Evolutionary conservation across 1,284 basidiomycete species (phyloP).

Genomic region (Naganishia cerealis): DNA sequence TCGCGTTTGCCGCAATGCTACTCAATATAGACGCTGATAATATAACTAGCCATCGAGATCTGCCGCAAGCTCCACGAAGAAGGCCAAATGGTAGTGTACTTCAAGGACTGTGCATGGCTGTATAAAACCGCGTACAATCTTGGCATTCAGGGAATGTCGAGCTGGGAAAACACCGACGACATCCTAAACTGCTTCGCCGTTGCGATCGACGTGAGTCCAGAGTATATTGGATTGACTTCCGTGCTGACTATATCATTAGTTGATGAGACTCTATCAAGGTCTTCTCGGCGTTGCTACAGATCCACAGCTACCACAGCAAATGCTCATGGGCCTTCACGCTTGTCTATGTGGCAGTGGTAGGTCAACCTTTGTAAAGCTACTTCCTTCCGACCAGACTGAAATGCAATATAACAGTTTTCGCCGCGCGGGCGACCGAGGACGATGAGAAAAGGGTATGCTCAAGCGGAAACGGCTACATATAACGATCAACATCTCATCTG

Average conservation of each 20-base stretch:
- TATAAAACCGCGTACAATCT: conserved; percentile 31
- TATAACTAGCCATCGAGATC: conserved; percentile 6
- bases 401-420: conserved; percentile 6
- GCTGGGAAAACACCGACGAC: conserved; percentile 10
- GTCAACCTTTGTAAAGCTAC: neutral
- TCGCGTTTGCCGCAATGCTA: neutral
- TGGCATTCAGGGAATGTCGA: conserved; percentile 6
- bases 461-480: neutral
- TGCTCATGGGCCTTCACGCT: conserved; percentile 7
- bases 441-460: neutral
- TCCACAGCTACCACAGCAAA: conserved; percentile 3
- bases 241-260: neutral
- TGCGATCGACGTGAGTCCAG: conserved; percentile 10
- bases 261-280: conserved; percentile 9
- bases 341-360: conserved; percentile 13
- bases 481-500: neutral
- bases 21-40: neutral
- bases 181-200: conserved; percentile 15
- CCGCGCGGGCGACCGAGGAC: neutral
- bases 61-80: conserved; percentile 8
- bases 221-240: neutral
- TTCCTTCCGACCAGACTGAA: neutral
- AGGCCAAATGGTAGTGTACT: conserved; percentile 4
- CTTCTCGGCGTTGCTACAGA: conserved; percentile 5
- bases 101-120: conserved; percentile 29